Conservation (phyloP, 192 early-diverging fungal genomes). For the Linnemannia zychae region DNA sequence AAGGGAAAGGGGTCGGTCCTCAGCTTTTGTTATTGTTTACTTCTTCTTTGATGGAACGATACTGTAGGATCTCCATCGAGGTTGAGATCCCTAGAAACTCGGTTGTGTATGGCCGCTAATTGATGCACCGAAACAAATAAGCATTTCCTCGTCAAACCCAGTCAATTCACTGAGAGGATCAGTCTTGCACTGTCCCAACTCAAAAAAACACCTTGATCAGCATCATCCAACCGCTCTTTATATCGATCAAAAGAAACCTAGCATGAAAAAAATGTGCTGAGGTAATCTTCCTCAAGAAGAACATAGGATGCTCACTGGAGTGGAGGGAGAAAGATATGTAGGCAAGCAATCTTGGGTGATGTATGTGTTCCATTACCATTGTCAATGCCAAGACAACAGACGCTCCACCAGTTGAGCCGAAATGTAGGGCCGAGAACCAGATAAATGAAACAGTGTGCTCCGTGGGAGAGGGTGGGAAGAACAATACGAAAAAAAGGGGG, state of each 20-base stretch:
- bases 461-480: conserved; percentile 2
- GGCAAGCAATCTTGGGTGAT: too few relatives aligned
- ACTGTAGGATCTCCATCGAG: not conserved
- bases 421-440: conserved; percentile 6
- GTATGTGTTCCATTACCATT: too few relatives aligned
- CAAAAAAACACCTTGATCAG: not conserved
- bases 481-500: not conserved
- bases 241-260: too few relatives aligned
- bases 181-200: not conserved
- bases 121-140: conserved; percentile 6
- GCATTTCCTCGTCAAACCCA: not conserved
- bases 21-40: not conserved
- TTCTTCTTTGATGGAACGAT: not conserved
- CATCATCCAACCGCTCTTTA: not conserved
- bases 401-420: not conserved
- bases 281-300: too few relatives aligned
- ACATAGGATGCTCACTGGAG: too few relatives aligned
- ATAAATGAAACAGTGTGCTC: not conserved
- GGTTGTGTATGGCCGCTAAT: too few relatives aligned
- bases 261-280: too few relatives aligned
- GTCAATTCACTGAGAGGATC: not conserved
- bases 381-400: too few relatives aligned
- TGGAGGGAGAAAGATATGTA: too few relatives aligned
- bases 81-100: too few relatives aligned
- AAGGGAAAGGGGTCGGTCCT: conserved; percentile 3